Evolutionary conservation across 441 rosid genomes (phyloP).

Genomic region (Adansonia rubrostipa): DNA sequence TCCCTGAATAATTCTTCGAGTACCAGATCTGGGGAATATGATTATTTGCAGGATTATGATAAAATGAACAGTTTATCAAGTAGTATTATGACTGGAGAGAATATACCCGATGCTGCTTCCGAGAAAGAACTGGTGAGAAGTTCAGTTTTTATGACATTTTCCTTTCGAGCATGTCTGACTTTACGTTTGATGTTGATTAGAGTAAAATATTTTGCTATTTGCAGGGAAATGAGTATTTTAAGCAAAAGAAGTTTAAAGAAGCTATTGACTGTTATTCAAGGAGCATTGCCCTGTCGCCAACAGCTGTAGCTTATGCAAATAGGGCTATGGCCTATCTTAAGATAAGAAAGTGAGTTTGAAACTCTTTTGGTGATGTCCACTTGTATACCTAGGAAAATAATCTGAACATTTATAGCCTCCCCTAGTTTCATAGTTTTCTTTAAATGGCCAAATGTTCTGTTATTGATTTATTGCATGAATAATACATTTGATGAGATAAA

Average conservation of each 20-base stretch:
- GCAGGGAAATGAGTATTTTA: constrained; percentile 89
- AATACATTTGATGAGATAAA: background rate
- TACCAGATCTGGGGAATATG: constrained; percentile 37
- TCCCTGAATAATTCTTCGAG: constrained; percentile 29
- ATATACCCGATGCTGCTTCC: constrained; percentile 65
- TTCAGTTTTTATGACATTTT: background rate
- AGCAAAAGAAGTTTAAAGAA: constrained; percentile 66
- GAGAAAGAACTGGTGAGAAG: constrained; percentile 80
- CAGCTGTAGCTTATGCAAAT: constrained; percentile 88
- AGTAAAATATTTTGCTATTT: background rate
- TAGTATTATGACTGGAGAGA: constrained; percentile 47
- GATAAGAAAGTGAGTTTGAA: constrained; percentile 58
- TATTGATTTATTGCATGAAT: background rate
- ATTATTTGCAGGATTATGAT: constrained; percentile 45
- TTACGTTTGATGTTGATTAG: constrained; percentile 11
- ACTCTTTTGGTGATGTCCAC: background rate
- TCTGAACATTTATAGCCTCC: background rate
- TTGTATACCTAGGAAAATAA: background rate
- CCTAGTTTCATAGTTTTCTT: background rate
- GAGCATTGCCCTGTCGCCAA: constrained; percentile 86
- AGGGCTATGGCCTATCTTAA: constrained; percentile 96
- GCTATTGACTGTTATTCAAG: constrained; percentile 89
- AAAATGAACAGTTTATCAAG: constrained; percentile 46
- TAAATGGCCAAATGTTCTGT: background rate
- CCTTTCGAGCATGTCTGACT: constrained; percentile 1